Conservation (phyloP, 2,329 filamentous ascomycete species). For the Didymella exigua region DNA sequence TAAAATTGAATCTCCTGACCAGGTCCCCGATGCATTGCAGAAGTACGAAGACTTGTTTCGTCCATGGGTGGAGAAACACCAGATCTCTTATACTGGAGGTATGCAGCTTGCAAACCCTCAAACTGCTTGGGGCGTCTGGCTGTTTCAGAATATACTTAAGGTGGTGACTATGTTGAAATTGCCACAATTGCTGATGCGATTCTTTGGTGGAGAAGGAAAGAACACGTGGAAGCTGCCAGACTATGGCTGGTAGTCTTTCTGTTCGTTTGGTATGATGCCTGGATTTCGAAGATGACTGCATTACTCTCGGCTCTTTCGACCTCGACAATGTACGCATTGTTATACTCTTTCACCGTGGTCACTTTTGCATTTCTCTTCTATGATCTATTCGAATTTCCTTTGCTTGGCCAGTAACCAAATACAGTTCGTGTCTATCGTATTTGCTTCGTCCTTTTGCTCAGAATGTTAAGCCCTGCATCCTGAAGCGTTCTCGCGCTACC, state of each 20-base stretch:
- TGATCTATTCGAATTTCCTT: too few species aligned
- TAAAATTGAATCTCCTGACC: conserved; percentile 23
- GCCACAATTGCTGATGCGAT: conserved; percentile 1
- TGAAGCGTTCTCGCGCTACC: too few species aligned
- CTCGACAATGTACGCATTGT: too few species aligned
- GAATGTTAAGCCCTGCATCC: too few species aligned
- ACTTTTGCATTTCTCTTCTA: too few species aligned
- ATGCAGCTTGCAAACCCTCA: conserved; percentile 41
- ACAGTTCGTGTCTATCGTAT: too few species aligned
- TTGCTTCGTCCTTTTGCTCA: too few species aligned
- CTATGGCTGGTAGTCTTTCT: conserved; percentile 18
- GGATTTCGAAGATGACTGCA: background rate
- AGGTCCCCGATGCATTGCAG: conserved; percentile 27
- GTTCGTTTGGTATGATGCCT: too few species aligned
- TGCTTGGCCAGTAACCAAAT: too few species aligned
- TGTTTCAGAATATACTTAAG: conserved; percentile 25
- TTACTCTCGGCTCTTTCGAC: background rate
- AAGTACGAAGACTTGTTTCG: conserved; percentile 30
- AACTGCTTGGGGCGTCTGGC: conserved; percentile 33
- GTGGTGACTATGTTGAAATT: conserved; percentile 11
- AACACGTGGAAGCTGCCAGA: conserved; percentile 22
- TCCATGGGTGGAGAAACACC: conserved; percentile 22
- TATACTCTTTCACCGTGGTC: too few species aligned
- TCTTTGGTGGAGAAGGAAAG: conserved; percentile 6
- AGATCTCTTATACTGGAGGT: conserved; percentile 13